Conservation (phyloP, 2,329 filamentous ascomycete genomes). For the Apiospora sp. region DNA sequence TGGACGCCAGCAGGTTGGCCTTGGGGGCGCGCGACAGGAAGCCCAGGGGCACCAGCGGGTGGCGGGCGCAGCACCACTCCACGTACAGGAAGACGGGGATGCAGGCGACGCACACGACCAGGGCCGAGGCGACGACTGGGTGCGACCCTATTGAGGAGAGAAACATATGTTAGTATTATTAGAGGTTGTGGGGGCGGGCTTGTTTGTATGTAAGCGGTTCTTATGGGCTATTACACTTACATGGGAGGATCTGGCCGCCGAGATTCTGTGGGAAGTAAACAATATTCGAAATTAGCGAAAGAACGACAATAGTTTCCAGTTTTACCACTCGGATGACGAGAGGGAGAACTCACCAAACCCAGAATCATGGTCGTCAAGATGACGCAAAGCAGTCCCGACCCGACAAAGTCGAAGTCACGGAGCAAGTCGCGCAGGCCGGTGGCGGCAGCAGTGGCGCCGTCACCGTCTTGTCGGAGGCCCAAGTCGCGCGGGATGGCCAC, state of each 20-base stretch:
- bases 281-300: background rate
- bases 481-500: background rate
- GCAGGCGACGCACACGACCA: background rate
- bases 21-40: background rate
- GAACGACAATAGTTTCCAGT: accelerated
- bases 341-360: background rate
- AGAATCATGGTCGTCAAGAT: background rate
- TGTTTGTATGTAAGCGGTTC: too few species aligned
- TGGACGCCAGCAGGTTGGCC: background rate
- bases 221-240: background rate
- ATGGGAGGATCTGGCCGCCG: conserved; percentile 11
- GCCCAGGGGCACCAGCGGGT: background rate
- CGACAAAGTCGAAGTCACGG: conserved; percentile 6
- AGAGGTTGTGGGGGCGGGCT: too few species aligned
- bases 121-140: background rate
- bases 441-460: background rate
- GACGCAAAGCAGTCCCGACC: background rate
- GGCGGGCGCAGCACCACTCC: background rate
- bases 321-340: too few species aligned
- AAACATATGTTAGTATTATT: background rate
- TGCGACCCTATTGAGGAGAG: background rate
- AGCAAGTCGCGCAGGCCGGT: background rate
- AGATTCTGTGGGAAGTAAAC: background rate
- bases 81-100: background rate
- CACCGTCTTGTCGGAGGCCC: background rate